Evolutionary conservation across 345 rosid genomes (phyloP).

Genomic region (Rhizophora mangle): DNA sequence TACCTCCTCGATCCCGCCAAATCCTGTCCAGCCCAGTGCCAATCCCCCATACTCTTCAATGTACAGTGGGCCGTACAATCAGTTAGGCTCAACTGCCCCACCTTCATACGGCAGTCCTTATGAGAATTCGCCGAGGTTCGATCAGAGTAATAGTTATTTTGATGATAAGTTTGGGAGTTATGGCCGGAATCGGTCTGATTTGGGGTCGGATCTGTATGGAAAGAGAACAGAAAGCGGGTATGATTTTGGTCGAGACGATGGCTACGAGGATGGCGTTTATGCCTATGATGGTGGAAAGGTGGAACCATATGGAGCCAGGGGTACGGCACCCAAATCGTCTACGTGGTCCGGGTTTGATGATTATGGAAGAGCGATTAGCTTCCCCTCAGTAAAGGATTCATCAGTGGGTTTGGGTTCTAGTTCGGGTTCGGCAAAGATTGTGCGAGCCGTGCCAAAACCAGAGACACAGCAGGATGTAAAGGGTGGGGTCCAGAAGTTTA

Average conservation of each 20-base stretch:
- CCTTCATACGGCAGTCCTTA: constrained; percentile 42
- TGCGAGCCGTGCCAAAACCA: constrained; percentile 85
- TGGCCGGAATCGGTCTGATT: constrained; percentile 42
- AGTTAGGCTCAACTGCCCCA: constrained; percentile 42
- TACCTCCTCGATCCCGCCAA: constrained; percentile 20
- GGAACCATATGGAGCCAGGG: constrained; percentile 95
- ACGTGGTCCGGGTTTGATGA: constrained; percentile 77
- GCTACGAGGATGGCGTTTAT: constrained; percentile 77
- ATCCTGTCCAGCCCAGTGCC: constrained; percentile 19
- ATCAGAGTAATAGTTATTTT: constrained; percentile 41
- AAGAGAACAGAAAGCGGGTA: constrained; percentile 56
- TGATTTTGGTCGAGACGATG: constrained; percentile 45
- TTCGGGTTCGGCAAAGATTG: constrained; percentile 59
- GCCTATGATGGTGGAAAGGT: constrained; percentile 79
- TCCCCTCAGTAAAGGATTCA: constrained; percentile 56
- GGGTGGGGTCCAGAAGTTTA: constrained; percentile 89
- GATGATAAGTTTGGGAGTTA: constrained; percentile 50
- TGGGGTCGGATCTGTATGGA: constrained; percentile 58
- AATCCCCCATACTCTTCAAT: constrained; percentile 31
- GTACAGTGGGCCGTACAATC: constrained; percentile 41
- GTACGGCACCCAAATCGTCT: constrained; percentile 79
- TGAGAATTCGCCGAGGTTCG: constrained; percentile 55
- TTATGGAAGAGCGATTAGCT: constrained; percentile 76
- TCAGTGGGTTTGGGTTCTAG: constrained; percentile 29
- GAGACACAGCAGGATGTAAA: constrained; percentile 75